Evolutionary conservation across 176 grass and related monocot species (phyloP), one percentile per base, ranked within the genome.

Genomic region (Triticum timopheevii): DNA sequence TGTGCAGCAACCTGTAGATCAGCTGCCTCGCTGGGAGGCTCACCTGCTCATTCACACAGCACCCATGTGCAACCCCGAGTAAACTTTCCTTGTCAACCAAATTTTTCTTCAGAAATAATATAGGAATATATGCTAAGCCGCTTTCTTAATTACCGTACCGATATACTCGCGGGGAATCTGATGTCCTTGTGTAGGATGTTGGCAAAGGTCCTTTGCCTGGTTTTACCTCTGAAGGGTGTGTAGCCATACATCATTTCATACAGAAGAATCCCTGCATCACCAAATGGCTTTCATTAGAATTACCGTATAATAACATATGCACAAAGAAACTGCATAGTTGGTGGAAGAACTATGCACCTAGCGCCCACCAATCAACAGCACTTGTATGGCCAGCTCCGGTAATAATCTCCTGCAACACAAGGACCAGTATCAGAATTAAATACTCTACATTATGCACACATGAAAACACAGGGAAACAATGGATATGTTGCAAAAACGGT

Each of bases 171-270:
- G 63, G 93, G 96, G 70, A 98, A 98, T 92, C 87, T 94, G 23
- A 98, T 89, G 82, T 98, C 96, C 62, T 95, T 98, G 24, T 98
- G 93, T 50, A 98, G 81, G 88, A 98, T 90, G 73, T 95, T 98
- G 59, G 96, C 96, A 81, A 98, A 98, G 10, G 96, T 95, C 64
- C 92, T 93, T 71, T 98, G 96, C 39, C 96, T 91, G 56, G 93
- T 95, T 83, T 98, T 98, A 17, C 96, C 96, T 92, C 96, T 90
- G 10, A 98, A 98, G 52, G 96, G 93, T 34, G 96, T 98, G 59
- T 95, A 92, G 16, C 96, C 96, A 86, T 95, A 98, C n/a, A 98
- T 0, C 96, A 98, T 98, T 85, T 98, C 96, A 88, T 94, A 98
- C 11, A 98, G 76, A 88, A 98, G 91, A 69, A 98, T 86, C 44